These are phyloP conservation scores for Apiotrichum mycotoxinovorans DNA, from an alignment of 1,284 basidiomycete species.

Conservation along the genomic window DNA sequence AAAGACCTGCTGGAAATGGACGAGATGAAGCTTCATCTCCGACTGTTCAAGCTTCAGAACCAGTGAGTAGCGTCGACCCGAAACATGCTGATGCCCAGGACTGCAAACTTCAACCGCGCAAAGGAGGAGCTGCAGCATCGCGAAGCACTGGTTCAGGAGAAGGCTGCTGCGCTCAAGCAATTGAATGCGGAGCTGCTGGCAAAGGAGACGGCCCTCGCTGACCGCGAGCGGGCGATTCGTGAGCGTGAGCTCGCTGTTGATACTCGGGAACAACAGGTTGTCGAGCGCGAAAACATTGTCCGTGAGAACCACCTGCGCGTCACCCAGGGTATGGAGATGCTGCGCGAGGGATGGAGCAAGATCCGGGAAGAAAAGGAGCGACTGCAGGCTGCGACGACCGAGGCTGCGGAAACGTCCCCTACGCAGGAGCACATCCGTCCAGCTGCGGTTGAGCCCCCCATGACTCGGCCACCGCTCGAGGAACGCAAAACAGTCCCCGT, in stretches of 20 bases:
- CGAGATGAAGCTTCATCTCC: slow-evolving; percentile 48
- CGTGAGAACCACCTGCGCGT: slow-evolving; percentile 64
- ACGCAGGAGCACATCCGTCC: not conserved
- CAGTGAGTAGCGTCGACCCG: slow-evolving; percentile 54
- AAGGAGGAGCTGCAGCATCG: slow-evolving; percentile 57
- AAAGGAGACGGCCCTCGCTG: slow-evolving; percentile 38
- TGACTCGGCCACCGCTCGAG: slow-evolving; percentile 30
- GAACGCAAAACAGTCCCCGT: slow-evolving; percentile 36
- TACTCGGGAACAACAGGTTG: slow-evolving; percentile 64
- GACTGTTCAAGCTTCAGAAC: slow-evolving; percentile 47
- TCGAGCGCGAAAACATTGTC: slow-evolving; percentile 62
- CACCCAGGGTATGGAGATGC: slow-evolving; percentile 61
- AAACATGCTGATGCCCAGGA: slow-evolving; percentile 17
- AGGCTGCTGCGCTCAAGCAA: slow-evolving; percentile 19
- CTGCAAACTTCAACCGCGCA: slow-evolving; percentile 32
- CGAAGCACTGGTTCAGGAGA: slow-evolving; percentile 33
- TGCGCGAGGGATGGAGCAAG: slow-evolving; percentile 54
- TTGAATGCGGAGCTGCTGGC: slow-evolving; percentile 24
- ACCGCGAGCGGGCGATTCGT: slow-evolving; percentile 16
- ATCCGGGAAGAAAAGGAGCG: slow-evolving; percentile 58
- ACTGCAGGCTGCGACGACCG: slow-evolving; percentile 23
- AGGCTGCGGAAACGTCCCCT: not conserved
- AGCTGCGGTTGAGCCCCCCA: not conserved
- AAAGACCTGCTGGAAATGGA: slow-evolving; percentile 47
- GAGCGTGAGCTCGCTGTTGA: slow-evolving; percentile 53